Evolutionary conservation across 1,284 basidiomycete species (phyloP).

Genomic region (Ganoderma lucidum): DNA sequence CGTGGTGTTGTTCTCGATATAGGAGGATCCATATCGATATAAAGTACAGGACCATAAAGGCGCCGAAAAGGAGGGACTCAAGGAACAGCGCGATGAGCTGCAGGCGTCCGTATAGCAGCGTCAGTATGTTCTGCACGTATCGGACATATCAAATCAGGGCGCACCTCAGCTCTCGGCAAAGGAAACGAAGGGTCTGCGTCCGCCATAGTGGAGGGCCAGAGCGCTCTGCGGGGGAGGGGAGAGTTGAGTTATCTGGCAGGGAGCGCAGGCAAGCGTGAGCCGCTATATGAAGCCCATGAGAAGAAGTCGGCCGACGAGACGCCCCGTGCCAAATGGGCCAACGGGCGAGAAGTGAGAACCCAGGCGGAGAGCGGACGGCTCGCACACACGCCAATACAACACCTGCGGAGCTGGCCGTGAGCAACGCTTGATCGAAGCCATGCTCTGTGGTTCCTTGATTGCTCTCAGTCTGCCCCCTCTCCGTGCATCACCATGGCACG

Average conservation of each 20-base stretch:
- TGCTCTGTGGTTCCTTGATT: conserved; percentile 5
- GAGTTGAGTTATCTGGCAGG: conserved; percentile 10
- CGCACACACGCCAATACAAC: conserved; percentile 1
- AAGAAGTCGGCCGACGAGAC: conserved; percentile 4
- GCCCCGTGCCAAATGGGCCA: neutral
- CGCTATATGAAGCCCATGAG: conserved; percentile 14
- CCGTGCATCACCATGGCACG: neutral
- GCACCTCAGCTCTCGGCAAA: conserved; percentile 21
- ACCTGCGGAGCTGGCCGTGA: conserved; percentile 4
- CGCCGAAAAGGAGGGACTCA: conserved; percentile 26
- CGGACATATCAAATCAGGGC: neutral
- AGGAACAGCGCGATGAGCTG: conserved; percentile 24
- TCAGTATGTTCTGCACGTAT: neutral
- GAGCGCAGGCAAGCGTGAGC: neutral
- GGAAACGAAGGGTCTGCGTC: conserved; percentile 12
- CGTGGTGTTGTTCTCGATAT: conserved; percentile 13
- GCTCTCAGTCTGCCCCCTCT: neutral
- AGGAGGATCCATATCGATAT: conserved; percentile 30
- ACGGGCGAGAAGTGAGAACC: conserved; percentile 3
- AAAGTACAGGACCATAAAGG: conserved; percentile 24
- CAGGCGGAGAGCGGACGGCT: neutral
- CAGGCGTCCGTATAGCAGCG: neutral
- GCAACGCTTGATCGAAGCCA: conserved; percentile 15
- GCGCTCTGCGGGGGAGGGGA: conserved; percentile 6
- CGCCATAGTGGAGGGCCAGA: conserved; percentile 12